Percentiles rank a stretch among this genome's conserved stretches.
Evolutionary conservation across 2,329 filamentous ascomycete species (phyloP).

Genomic region (Stagonosporopsis chrysanthemi): DNA sequence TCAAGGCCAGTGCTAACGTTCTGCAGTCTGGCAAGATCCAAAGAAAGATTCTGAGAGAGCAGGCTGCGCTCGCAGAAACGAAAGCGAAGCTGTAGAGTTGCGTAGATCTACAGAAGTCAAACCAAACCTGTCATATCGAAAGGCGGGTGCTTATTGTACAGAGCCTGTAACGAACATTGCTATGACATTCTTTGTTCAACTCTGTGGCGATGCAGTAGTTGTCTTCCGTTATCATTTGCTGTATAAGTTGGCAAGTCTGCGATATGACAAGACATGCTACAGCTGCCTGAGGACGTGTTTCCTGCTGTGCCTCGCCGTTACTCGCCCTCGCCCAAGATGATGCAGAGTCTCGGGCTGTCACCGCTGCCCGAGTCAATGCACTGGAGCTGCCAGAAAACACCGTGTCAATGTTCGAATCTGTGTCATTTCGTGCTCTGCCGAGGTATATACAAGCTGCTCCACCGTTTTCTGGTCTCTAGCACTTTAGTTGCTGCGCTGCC

Average conservation of each 20-base stretch:
- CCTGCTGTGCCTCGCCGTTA: not conserved
- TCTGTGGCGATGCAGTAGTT: not conserved
- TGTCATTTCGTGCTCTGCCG: conserved; percentile 19
- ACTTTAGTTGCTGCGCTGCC: conserved; percentile 79
- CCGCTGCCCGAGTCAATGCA: not conserved
- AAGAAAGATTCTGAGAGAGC: conserved; percentile 65
- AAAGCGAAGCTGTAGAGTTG: conserved; percentile 42
- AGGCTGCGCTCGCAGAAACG: conserved; percentile 51
- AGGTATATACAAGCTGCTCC: conserved; percentile 41
- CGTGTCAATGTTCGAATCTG: not conserved
- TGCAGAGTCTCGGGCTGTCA: not conserved
- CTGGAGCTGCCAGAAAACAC: not conserved
- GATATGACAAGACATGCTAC: not conserved
- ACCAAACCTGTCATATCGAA: not conserved
- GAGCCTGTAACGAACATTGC: not conserved
- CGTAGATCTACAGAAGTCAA: not conserved
- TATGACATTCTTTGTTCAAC: not conserved
- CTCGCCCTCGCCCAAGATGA: not conserved
- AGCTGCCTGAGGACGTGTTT: not conserved
- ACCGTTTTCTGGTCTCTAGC: not conserved
- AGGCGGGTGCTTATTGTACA: not conserved
- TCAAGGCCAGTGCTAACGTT: conserved; percentile 22
- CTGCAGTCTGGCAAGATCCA: conserved; percentile 71
- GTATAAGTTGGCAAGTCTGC: not conserved
- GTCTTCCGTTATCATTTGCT: not conserved